Base-by-base conservation (phyloP, 805 yeast genomes). In the Maudiozyma bulderi region DNA sequence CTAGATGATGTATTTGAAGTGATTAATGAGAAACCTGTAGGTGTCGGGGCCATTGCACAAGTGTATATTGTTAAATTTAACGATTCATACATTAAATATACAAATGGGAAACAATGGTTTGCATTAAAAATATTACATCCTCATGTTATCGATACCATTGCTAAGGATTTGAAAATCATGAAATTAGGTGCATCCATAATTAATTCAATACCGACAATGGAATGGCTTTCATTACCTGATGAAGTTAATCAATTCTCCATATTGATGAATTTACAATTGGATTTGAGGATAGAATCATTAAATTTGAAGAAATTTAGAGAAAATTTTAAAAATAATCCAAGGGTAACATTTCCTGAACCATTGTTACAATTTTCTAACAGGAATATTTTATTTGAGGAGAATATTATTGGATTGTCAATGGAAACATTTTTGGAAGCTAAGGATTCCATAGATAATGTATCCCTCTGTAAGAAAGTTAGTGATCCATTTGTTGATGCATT, bases 1-100 rank as follows among this genome's bases (percentile, higher is more conserved):
- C 76, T 89, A 53, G 86, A 84, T 13, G 87, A 86, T 35, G 77
- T 89, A 6, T 93, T 91, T 64, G 89, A 82, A 32, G 87, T 83
- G 54, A 86, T 93, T 58, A 69, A 77, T 34, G 81, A 78, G 31
- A 72, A 64, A 38, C 98, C 98, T 0, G 69, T 90, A 6, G 99
- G 99, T 1, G 91, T 91, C n/a, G 99, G 99, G 11, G 96, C 99
- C 1, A 93, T 93, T 70, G 99, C 96, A 1, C 99, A 93, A 66
- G 99, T 93, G 3, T 86, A 91, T 66, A 66, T 77, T 38, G 97
- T 86, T 1, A 81, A 79, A 54, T 66, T 87, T 28, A 45, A 51
- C 35, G 20, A 40, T 14, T 28, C 47, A 7, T 45, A 45, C 9
- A 52, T 47, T 30, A 47, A 50, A 10, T 46, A 51, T 2, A 50